These are phyloP conservation scores for Phoma sp. DNA, from an alignment of 2,329 filamentous ascomycete species.

Conservation along the genomic window DNA sequence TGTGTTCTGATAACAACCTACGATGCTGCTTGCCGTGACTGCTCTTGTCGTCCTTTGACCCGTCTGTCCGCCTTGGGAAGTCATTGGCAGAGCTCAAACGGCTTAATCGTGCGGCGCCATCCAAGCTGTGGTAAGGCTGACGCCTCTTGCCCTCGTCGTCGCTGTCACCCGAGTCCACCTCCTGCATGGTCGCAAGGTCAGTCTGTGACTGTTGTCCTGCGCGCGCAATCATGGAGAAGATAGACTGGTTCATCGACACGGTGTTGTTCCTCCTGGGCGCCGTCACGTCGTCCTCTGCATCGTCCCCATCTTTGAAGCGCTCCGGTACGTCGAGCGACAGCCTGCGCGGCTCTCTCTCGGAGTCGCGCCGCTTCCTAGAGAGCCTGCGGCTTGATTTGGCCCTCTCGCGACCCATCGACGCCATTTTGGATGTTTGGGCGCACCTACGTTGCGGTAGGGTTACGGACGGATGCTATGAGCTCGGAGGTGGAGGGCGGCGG, in stretches of 20 bases:
- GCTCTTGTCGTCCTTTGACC: constrained; percentile 22
- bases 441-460: constrained; percentile 13
- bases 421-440: constrained; percentile 34
- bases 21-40: constrained; percentile 54
- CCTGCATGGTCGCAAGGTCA: constrained; percentile 83
- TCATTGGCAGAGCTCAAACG: constrained; percentile 44
- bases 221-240: constrained; percentile 90
- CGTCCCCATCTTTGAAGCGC: constrained; percentile 63
- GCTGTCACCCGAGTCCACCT: constrained; percentile 75
- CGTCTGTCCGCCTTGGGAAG: constrained; percentile 26
- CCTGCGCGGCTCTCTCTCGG: constrained; percentile 34
- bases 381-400: constrained; percentile 38
- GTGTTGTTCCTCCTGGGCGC: constrained; percentile 57
- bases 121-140: constrained; percentile 35
- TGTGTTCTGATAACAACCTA: constrained; percentile 68
- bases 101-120: constrained; percentile 44
- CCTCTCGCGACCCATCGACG: constrained; percentile 40
- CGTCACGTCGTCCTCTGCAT: constrained; percentile 66
- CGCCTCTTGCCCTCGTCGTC: constrained; percentile 54
- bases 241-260: constrained; percentile 86
- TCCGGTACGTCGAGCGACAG: constrained; percentile 62
- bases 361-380: constrained; percentile 42
- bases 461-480: constrained; percentile 6
- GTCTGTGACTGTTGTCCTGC: constrained; percentile 81
- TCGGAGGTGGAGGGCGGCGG: constrained; percentile 17